Evolutionary conservation across 257 asterid species (phyloP), one percentile per base, ranked within the genome.

Genomic region (Nyctanthes arbortristis): DNA sequence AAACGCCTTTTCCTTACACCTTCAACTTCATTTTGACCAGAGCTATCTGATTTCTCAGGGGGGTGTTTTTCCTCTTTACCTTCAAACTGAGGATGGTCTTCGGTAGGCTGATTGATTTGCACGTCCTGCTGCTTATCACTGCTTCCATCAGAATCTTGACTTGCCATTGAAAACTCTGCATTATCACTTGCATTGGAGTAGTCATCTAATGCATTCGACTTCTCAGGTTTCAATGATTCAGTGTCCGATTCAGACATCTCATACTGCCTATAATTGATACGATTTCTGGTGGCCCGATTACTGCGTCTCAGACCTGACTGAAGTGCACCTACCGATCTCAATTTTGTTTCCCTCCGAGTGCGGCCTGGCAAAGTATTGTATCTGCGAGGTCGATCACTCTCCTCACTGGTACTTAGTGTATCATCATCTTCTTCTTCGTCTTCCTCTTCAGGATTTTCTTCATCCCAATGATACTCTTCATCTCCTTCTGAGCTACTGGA

Each of bases 401-500:
- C 97, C 43, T 86, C 95, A 31, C 96, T 88, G 3, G 89, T 68
- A 61, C 91, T 84, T 58, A 58, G 75, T 61, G 77, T 77, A 64
- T 83, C 87, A 33, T 74, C 78, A 34, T 84, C 89, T 13, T 84
- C 87, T 14, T 85, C 93, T 8, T 90, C 59, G 6, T 92, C 96
- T 37, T 93, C 98, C n/a, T 93, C 97, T 64, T 90, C 95, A 4
- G 63, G 85, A 69, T 84, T 82, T 74, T 91, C 96, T 47, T 87
- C 92, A 52, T 93, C 91, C 81, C 81, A 80, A n/a, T 80, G 81
- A 73, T 90, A 93, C 71, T 93, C 98, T 36, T 91, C 96, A 36
- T 88, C 96, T 28, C 94, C 96, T 74, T 93, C 97, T 3, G 96
- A 91, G 86, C 96, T 88, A 81, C 96, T 91, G 18, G 91, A 86